Evolutionary conservation across 345 rosid species (phyloP).

Genomic region (Camelina neglecta): DNA sequence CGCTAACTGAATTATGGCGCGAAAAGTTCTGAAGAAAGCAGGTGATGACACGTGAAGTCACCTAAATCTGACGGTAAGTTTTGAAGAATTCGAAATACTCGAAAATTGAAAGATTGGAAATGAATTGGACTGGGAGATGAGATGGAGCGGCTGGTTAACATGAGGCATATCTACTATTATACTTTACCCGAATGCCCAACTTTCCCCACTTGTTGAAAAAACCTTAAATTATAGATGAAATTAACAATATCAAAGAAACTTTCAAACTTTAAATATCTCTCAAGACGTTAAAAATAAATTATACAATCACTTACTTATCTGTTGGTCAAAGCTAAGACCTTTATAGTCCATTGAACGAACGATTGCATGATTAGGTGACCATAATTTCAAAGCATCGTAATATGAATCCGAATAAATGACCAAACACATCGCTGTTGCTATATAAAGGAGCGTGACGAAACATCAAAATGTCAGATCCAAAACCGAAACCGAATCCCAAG

Average conservation of each 20-base stretch:
- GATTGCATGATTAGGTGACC: constrained; percentile 32
- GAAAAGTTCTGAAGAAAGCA: no score
- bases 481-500: no score
- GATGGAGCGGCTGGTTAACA: not conserved
- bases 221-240: not conserved
- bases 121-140: not conserved
- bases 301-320: not conserved
- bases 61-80: no score
- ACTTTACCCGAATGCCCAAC: not conserved
- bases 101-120: no score
- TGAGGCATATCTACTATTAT: not conserved
- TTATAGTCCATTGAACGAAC: constrained; percentile 21
- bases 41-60: no score
- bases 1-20: no score
- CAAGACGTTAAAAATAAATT: no score
- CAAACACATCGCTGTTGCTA: constrained; percentile 15
- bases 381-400: constrained; percentile 17
- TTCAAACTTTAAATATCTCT: no score
- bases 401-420: constrained; percentile 27
- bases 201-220: not conserved
- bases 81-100: no score
- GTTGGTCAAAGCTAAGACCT: constrained; percentile 30
- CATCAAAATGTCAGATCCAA: no score
- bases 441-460: no score
- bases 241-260: not conserved